Percentiles rank a stretch among this genome's conserved stretches.
phyloP scores from a whole-genome alignment of 1,139 yeast genomes.

The Tardiomyces digboiensis region DNA sequence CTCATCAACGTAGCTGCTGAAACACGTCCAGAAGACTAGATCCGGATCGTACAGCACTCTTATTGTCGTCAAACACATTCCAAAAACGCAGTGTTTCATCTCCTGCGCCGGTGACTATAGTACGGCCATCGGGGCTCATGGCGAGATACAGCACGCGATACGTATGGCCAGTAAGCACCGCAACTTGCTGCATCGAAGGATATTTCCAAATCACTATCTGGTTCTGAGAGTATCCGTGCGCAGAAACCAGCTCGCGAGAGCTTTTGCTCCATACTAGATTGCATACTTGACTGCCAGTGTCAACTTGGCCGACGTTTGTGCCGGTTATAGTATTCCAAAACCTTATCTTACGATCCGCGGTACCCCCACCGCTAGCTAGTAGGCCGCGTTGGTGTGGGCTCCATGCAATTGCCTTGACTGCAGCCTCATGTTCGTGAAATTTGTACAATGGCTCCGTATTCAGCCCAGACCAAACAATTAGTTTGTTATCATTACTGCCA shows the following conservation, averaged over 20 bases:
- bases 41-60: constrained; percentile 35
- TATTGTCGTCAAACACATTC: constrained; percentile 80
- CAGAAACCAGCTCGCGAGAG: constrained; percentile 85
- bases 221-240: constrained; percentile 91
- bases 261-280: constrained; percentile 89
- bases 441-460: constrained; percentile 55
- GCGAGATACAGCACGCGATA: constrained; percentile 85
- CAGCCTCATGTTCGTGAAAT: constrained; percentile 83
- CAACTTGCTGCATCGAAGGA: constrained; percentile 87
- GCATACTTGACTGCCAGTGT: constrained; percentile 95
- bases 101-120: constrained; percentile 98
- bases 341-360: constrained; percentile 84
- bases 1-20: constrained; percentile 65
- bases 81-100: constrained; percentile 93
- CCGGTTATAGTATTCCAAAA: constrained; percentile 92
- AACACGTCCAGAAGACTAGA: constrained; percentile 71
- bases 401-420: constrained; percentile 94
- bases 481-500: constrained; percentile 89
- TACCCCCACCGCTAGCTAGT: constrained; percentile 95
- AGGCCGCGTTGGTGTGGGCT: constrained; percentile 95
- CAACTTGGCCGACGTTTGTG: constrained; percentile 59
- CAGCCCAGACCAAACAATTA: constrained; percentile 67
- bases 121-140: constrained; percentile 94
- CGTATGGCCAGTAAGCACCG: constrained; percentile 90
- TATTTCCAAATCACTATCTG: constrained; percentile 94